A percentile compares a stretch with the other conserved stretches of the same genome.
Evolutionary conservation across 441 rosid species (phyloP).

Genomic region (Geranium incanum): DNA sequence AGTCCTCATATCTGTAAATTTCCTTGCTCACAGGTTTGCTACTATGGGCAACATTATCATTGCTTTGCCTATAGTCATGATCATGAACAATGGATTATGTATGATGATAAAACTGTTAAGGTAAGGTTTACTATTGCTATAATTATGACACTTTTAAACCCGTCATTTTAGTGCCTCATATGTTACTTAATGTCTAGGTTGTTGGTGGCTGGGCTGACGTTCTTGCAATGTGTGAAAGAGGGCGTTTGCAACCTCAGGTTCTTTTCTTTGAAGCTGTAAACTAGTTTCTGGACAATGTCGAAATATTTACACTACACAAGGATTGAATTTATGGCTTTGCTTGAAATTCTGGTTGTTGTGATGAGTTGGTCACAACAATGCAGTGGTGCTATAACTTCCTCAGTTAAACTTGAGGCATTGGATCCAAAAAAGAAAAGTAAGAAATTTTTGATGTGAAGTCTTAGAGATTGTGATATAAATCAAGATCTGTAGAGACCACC

Average conservation of each 20-base stretch:
- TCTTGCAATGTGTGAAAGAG: conserved; percentile 59
- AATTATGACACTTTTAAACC: background rate
- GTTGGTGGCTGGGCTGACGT: conserved; percentile 84
- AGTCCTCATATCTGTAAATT: background rate
- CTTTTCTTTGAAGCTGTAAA: conserved; percentile 72
- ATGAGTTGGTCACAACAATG: conserved; percentile 20
- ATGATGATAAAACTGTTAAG: conserved; percentile 90
- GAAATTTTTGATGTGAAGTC: conserved; percentile 18
- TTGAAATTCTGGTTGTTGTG: conserved; percentile 17
- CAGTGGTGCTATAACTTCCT: conserved; percentile 21
- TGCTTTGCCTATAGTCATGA: conserved; percentile 84
- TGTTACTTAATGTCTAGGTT: conserved; percentile 39
- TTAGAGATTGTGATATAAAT: conserved; percentile 17
- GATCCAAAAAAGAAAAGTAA: conserved; percentile 11
- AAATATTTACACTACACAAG: conserved; percentile 21
- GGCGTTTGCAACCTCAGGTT: conserved; percentile 93
- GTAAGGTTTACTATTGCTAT: conserved; percentile 30
- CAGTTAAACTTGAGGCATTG: conserved; percentile 17
- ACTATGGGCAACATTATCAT: conserved; percentile 93
- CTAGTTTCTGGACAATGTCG: conserved; percentile 28
- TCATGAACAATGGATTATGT: conserved; percentile 78
- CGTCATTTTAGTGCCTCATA: conserved; percentile 16
- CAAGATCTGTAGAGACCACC: conserved; percentile 10
- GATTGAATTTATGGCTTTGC: conserved; percentile 11
- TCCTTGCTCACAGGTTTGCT: conserved; percentile 60